phyloP scores from a whole-genome alignment of 108 stramenopile genomes.

The Mediolabrus comicus region DNA sequence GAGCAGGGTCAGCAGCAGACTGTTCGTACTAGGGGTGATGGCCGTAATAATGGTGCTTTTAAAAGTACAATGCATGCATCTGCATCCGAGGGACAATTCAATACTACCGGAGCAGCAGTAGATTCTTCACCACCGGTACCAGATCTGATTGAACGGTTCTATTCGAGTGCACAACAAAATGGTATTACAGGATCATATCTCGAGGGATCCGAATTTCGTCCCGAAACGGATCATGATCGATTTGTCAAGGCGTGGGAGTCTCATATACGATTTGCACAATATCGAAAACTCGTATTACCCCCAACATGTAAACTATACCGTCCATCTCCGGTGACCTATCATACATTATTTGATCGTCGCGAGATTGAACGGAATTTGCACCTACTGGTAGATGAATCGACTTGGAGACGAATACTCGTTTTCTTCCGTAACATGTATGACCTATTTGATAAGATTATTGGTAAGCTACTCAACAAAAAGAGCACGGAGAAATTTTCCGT shows the following conservation, averaged over 20 bases:
- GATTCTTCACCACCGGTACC: background rate
- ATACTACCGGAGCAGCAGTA: constrained; percentile 9
- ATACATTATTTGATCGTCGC: background rate
- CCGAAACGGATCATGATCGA: constrained; percentile 63
- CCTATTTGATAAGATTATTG: background rate
- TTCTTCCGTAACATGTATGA: constrained; percentile 7
- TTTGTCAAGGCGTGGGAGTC: constrained; percentile 65
- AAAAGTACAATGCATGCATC: constrained; percentile 1
- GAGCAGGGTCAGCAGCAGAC: too few species aligned
- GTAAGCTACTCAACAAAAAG: constrained; percentile 19
- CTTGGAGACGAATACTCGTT: constrained; percentile 11
- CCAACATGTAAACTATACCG: constrained; percentile 73
- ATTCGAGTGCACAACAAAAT: background rate
- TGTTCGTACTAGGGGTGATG: background rate
- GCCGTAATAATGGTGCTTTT: background rate
- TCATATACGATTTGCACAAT: constrained; percentile 48
- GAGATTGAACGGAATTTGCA: constrained; percentile 10
- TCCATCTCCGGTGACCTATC: constrained; percentile 4
- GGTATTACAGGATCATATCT: constrained; percentile 5
- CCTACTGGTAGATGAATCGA: constrained; percentile 4
- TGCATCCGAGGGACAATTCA: constrained; percentile 9
- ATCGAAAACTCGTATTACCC: constrained; percentile 61
- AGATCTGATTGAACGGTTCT: constrained; percentile 3
- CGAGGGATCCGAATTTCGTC: constrained; percentile 7
- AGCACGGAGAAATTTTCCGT: constrained; percentile 11